phyloP scores from a whole-genome alignment of 768 basidiomycete species.

The Pleurotus tuber-regium region DNA sequence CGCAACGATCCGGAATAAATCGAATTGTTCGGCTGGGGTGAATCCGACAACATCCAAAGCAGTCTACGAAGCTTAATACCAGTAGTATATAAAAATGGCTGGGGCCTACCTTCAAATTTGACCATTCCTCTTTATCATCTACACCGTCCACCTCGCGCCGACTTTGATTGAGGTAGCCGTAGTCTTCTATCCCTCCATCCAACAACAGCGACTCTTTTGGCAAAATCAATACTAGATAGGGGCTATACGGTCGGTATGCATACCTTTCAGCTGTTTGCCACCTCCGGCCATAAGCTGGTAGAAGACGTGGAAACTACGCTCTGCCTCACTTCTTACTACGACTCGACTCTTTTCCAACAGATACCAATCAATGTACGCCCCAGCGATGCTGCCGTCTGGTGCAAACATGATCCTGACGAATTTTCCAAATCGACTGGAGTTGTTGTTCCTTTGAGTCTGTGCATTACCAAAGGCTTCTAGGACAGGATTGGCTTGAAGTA shows the following conservation, averaged over 20 bases:
- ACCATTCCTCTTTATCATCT: conserved; percentile 90
- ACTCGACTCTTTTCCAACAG: conserved; percentile 96
- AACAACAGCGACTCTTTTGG: conserved; percentile 68
- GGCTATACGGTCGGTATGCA: conserved; percentile 16
- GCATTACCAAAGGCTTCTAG: conserved; percentile 98
- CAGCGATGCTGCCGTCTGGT: conserved; percentile 90
- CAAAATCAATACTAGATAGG: conserved; percentile 10
- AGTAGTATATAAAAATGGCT: not conserved
- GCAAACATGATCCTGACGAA: conserved; percentile 96
- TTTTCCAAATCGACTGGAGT: conserved; percentile 98
- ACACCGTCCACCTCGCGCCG: conserved; percentile 93
- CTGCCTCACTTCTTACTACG: conserved; percentile 81
- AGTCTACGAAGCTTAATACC: conserved; percentile 37
- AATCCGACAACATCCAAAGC: conserved; percentile 93
- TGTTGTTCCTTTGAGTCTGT: conserved; percentile 97
- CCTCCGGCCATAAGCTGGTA: conserved; percentile 90
- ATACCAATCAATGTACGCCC: conserved; percentile 99
- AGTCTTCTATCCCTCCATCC: conserved; percentile 72
- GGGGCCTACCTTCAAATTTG: conserved; percentile 55
- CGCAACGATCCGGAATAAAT: conserved; percentile 92
- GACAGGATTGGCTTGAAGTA: conserved; percentile 96
- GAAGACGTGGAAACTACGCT: conserved; percentile 95
- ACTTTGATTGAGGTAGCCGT: conserved; percentile 90
- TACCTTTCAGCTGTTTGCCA: conserved; percentile 61
- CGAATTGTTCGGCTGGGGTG: conserved; percentile 76